phyloP scores from a whole-genome alignment of 257 asterid species.

The Henckelia pumila region DNA sequence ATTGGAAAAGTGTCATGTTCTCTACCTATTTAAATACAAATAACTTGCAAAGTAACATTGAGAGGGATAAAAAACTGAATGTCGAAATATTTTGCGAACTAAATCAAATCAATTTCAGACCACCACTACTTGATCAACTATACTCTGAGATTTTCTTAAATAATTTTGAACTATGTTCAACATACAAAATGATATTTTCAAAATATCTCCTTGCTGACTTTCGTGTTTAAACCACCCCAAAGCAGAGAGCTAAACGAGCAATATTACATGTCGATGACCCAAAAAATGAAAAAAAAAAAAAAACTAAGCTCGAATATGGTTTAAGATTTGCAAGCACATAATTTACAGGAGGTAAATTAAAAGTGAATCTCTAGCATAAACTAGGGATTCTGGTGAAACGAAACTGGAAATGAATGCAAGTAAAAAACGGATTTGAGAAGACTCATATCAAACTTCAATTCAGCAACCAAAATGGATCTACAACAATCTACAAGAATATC shows the following conservation, averaged over 20 bases:
- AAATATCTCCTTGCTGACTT: too few species aligned
- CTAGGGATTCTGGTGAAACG: neutral
- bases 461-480: slow-evolving; percentile 44
- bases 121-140: neutral
- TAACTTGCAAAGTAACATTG: too few species aligned
- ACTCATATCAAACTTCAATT: neutral
- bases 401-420: neutral
- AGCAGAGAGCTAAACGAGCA: neutral
- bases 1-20: too few species aligned
- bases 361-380: neutral
- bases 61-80: neutral
- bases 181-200: too few species aligned
- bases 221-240: neutral
- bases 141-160: too few species aligned
- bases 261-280: neutral
- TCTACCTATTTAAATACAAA: too few species aligned
- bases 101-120: neutral
- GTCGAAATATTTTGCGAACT: too few species aligned
- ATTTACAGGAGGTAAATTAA: too few species aligned
- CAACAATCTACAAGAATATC: slow-evolving; percentile 42
- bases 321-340: too few species aligned
- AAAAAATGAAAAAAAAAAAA: too few species aligned
- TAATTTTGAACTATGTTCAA: neutral
- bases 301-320: too few species aligned
- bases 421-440: neutral